Conservation (phyloP, 2,329 filamentous ascomycete genomes). For the Aspergillus japonicus region DNA sequence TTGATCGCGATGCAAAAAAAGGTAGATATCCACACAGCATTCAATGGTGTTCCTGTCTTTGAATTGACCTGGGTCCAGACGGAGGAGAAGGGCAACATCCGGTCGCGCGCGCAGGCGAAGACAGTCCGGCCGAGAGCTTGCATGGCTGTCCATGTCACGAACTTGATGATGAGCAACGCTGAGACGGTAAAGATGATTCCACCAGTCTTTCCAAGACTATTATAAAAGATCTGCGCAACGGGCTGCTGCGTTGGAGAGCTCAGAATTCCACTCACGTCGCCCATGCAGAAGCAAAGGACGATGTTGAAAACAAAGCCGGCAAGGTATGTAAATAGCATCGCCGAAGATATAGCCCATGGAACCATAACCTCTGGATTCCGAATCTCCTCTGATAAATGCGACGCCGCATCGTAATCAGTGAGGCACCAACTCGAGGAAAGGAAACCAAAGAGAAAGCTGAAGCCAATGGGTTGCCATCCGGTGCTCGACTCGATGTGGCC, state of each 20-base stretch:
- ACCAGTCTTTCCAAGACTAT: background rate
- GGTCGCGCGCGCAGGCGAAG: conserved; percentile 1
- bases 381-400: conserved; percentile 3
- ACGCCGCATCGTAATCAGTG: conserved; percentile 1
- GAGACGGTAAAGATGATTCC: conserved; percentile 2
- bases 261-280: background rate
- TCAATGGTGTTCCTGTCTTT: background rate
- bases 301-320: conserved; percentile 6
- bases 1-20: conserved; percentile 5
- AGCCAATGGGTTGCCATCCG: conserved; percentile 2
- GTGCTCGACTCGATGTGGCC: background rate
- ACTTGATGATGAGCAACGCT: conserved; percentile 5
- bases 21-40: conserved; percentile 4
- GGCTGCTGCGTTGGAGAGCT: conserved; percentile 1
- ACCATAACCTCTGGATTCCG: conserved; percentile 3
- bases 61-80: conserved; percentile 1
- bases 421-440: conserved; percentile 2
- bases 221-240: conserved; percentile 6
- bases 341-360: conserved; percentile 3
- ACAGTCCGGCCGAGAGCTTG: conserved; percentile 3
- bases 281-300: conserved; percentile 7
- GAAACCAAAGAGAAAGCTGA: conserved; percentile 4
- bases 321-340: conserved; percentile 4
- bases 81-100: conserved; percentile 5
- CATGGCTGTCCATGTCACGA: conserved; percentile 2